These are phyloP conservation scores for Curvularia sp. DNA, from an alignment of 2,329 filamentous ascomycete genomes.

Conservation along the genomic window DNA sequence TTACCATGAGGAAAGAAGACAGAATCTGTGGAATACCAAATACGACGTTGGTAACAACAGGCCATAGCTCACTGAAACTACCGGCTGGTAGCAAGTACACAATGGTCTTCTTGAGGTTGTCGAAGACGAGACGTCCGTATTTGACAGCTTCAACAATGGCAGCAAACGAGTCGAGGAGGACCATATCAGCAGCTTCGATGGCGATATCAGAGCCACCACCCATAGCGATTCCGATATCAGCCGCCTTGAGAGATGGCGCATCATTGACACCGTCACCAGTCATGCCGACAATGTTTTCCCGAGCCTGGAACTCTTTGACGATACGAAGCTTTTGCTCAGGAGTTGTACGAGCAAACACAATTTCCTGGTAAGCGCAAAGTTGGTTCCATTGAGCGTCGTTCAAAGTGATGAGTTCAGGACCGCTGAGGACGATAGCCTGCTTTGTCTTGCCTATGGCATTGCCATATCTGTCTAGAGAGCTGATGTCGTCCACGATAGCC, in stretches of 20 bases:
- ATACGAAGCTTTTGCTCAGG: constrained; percentile 82
- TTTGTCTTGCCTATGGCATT: constrained; percentile 29
- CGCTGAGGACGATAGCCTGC: constrained; percentile 44
- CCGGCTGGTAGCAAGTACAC: constrained; percentile 77
- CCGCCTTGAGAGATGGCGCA: constrained; percentile 63
- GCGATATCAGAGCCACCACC: constrained; percentile 66
- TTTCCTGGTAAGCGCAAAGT: constrained; percentile 70
- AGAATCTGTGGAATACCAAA: constrained; percentile 77
- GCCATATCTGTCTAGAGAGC: constrained; percentile 55
- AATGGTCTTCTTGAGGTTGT: constrained; percentile 79
- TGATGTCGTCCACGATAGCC: constrained; percentile 60
- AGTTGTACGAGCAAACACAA: constrained; percentile 75
- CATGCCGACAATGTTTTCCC: constrained; percentile 63
- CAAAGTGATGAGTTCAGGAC: constrained; percentile 65
- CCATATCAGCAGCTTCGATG: constrained; percentile 68
- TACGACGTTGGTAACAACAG: constrained; percentile 73
- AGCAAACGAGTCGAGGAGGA: constrained; percentile 71
- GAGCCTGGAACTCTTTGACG: constrained; percentile 73
- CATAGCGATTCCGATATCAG: constrained; percentile 67
- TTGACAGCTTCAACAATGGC: constrained; percentile 75
- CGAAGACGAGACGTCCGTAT: constrained; percentile 78
- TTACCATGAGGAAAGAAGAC: constrained; percentile 71
- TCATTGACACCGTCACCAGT: constrained; percentile 60
- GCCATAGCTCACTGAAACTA: constrained; percentile 76
- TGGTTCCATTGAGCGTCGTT: constrained; percentile 73